phyloP scores from a whole-genome alignment of 768 basidiomycete genomes.

The Psilocybe cubensis region DNA sequence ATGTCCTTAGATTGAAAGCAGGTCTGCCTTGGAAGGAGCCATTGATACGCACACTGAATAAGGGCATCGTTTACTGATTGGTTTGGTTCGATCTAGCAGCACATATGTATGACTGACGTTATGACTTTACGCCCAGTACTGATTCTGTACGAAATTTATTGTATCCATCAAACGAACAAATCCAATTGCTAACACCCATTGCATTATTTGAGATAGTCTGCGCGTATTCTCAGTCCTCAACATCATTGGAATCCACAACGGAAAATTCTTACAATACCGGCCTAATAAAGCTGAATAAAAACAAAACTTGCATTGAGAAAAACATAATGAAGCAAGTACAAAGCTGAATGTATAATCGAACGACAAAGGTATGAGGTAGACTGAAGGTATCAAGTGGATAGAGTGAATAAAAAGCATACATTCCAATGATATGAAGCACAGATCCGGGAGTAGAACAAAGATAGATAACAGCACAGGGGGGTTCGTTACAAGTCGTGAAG shows the following conservation, averaged over 20 bases:
- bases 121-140: no score
- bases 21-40: slow-evolving; percentile 1
- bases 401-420: not conserved
- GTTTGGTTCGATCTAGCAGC: not conserved
- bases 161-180: no score
- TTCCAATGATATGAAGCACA: not conserved
- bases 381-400: slow-evolving; percentile 1
- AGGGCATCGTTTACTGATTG: not conserved
- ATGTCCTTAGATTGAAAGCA: not conserved
- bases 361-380: slow-evolving; percentile 1
- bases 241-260: not conserved
- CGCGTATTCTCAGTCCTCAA: no score
- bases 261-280: not conserved
- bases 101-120: no score
- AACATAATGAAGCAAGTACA: not conserved
- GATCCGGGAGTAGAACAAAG: not conserved
- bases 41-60: not conserved
- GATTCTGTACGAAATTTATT: no score
- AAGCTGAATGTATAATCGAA: not conserved
- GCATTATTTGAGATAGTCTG: no score
- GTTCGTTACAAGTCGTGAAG: not conserved
- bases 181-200: no score
- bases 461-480: not conserved
- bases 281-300: not conserved
- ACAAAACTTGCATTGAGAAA: not conserved